Evolutionary conservation across 2,329 filamentous ascomycete species (phyloP).

Genomic region (Paramyrothecium sp.): DNA sequence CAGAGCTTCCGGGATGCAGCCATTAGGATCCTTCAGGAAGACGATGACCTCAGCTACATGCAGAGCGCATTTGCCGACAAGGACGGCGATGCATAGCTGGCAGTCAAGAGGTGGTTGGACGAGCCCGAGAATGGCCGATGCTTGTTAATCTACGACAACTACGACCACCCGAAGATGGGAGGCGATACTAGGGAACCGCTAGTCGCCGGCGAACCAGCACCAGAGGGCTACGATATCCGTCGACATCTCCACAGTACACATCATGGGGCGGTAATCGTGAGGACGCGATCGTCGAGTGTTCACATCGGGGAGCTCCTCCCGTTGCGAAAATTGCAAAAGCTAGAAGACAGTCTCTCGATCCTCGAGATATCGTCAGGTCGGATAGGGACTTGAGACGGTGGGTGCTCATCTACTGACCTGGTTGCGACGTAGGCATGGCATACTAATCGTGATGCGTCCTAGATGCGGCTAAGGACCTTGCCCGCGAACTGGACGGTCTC

Average conservation of each 20-base stretch:
- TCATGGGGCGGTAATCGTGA: slow-evolving; percentile 41
- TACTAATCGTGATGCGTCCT: slow-evolving; percentile 17
- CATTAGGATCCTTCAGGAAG: slow-evolving; percentile 21
- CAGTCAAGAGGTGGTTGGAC: slow-evolving; percentile 36
- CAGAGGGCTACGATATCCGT: slow-evolving; percentile 27
- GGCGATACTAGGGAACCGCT: background rate
- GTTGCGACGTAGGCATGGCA: background rate
- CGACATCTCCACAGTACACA: slow-evolving; percentile 26
- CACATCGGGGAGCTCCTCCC: slow-evolving; percentile 28
- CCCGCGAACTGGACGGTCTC: slow-evolving; percentile 37
- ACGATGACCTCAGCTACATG: slow-evolving; percentile 20
- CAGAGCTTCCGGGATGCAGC: slow-evolving; percentile 29
- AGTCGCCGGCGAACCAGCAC: background rate
- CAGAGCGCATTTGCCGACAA: slow-evolving; percentile 15
- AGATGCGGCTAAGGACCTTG: slow-evolving; percentile 24
- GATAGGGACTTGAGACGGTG: slow-evolving; percentile 20
- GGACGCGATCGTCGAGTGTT: slow-evolving; percentile 30
- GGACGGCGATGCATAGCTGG: slow-evolving; percentile 24
- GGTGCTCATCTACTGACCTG: slow-evolving; percentile 3
- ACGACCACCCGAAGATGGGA: slow-evolving; percentile 32
- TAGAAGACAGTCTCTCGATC: slow-evolving; percentile 27
- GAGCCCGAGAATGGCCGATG: slow-evolving; percentile 30
- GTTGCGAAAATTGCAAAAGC: slow-evolving; percentile 28
- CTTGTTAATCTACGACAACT: slow-evolving; percentile 40
- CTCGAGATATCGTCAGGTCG: slow-evolving; percentile 26